Base-by-base conservation (phyloP, 2,329 filamentous ascomycete species). In the Aureobasidium mangrovei region DNA sequence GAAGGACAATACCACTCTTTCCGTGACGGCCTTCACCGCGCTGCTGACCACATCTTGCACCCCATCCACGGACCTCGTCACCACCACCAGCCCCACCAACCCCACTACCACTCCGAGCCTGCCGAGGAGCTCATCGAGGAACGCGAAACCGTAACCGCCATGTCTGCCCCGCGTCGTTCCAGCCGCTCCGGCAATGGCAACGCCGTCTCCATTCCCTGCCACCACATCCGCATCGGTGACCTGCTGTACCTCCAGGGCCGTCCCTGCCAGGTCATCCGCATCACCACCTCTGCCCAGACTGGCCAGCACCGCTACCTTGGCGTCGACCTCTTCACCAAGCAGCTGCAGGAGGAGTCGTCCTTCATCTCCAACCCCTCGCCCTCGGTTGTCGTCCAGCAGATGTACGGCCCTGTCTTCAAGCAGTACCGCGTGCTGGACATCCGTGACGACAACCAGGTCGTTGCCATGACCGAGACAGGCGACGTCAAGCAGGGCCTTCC, bases 311-410 rank as follows among this genome's bases (percentile, higher is more conserved):
- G 93, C 72, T 98, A 97, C 83, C 88, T 98, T 61, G 93, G 93
- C 83, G 93, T 98, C 64, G 93, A 98, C 76, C 87, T 98, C 69
- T 98, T 98, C 88, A 96, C 91, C 81, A 95, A 95, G 83, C 89
- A 97, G 80, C 83, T 98, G 63, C 90, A 97, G 70, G 93, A 98
- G 79, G 93, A 98, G 85, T 95, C 89, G 56, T 91, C 86, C 67
- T 96, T 95, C 78, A 84, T 97, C 77, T 91, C 88, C 76, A 94
- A 95, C 86, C 93, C 93, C 62, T 88, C 87, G 63, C 91, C 91
- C 65, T 95, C 88, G 65, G 93, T 98, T 58, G 84, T 97, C 61
- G 91, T 98, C 68, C 93, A 98, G 86, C 97, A 91, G 78, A 97
- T 98, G 90, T 87, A 95, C 63, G 93, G 91, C 66, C 93, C 93